Evolutionary conservation across 768 basidiomycete species (phyloP).

Genomic region (Trametes cinnabarina): DNA sequence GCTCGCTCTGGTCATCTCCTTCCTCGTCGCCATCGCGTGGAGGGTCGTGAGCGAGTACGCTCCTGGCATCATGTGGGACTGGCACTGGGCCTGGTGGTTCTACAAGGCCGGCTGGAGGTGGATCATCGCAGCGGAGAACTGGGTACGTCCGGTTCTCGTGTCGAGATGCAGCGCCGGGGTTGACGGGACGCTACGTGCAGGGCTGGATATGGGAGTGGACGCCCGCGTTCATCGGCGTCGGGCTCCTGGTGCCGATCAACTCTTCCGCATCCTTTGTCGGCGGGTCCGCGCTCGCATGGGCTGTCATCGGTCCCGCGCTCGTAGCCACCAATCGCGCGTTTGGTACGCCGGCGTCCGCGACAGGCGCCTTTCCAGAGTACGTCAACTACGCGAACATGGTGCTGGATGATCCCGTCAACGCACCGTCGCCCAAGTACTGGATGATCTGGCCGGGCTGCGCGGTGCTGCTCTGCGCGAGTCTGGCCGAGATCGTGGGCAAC

Average conservation of each 20-base stretch:
- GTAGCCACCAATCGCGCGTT: constrained; percentile 21
- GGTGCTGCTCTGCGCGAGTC: constrained; percentile 20
- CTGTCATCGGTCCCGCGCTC: constrained; percentile 23
- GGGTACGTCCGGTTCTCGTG: constrained; percentile 3
- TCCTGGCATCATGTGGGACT: constrained; percentile 26
- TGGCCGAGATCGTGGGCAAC: constrained; percentile 21
- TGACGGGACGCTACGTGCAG: neutral
- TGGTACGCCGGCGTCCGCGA: constrained; percentile 8
- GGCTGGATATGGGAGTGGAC: constrained; percentile 26
- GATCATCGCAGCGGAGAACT: constrained; percentile 23
- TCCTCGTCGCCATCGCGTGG: constrained; percentile 18
- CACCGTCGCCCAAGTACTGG: constrained; percentile 25
- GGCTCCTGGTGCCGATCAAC: constrained; percentile 22
- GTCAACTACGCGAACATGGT: constrained; percentile 24
- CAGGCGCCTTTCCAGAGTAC: constrained; percentile 19
- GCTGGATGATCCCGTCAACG: constrained; percentile 22
- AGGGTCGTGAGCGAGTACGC: constrained; percentile 23
- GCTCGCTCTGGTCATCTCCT: constrained; percentile 19
- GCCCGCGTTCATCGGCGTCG: constrained; percentile 24
- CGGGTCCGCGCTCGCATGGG: constrained; percentile 22
- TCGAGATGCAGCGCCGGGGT: neutral
- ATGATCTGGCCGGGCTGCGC: constrained; percentile 27
- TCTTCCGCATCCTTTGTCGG: constrained; percentile 22
- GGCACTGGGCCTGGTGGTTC: constrained; percentile 26
- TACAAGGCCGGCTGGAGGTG: constrained; percentile 24